Base-by-base conservation (phyloP, 306 rosid species). In the Begonia fuchsioides region DNA sequence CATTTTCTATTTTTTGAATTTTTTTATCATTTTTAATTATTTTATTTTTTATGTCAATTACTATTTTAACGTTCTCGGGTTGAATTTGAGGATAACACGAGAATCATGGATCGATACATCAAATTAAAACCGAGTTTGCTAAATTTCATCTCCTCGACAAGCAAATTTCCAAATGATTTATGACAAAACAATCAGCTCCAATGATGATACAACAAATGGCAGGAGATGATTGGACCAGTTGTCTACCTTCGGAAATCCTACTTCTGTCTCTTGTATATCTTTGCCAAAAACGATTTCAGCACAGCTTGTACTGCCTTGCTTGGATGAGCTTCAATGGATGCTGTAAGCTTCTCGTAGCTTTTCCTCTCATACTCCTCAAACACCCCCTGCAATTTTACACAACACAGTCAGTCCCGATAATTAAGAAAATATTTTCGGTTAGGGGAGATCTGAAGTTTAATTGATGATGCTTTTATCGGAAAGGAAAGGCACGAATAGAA, bases 261-360 rank as follows among this genome's bases (percentile, higher is more conserved):
- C 59, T 90, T 92, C 71, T 73, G 75, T 74, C 98, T 77, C 81
- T 75, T 79, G 86, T 85, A 85, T 49, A 92, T 85, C 68, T 92
- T 85, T 45, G 66, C 83, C 84, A 92, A 65, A 74, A 92, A 85
- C 14, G 93, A 85, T 65, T 82, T 79, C 81, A 92, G 65, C 51
- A 85, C 94, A 5, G 79, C 94, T 48, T 85, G 96, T 45, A 92
- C 86, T 12, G 85, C 83, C 48, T 63, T 66, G 56, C 72, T 79
- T 17, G 93, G 77, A 66, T 85, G 96, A 63, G 73, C 79, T 73
- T 92, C 87, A 44, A 85, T 92, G 45, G 80, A 73, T 17, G 58
- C 41, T 15, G 63, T 60, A 47, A 92, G 75, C 62, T 73, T 79
- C 74, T 69, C 62, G 49, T 82, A 79, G 60, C 93, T 90, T 45